Evolutionary conservation across 257 asterid species (phyloP).

Genomic region (Solanum appendiculatum): DNA sequence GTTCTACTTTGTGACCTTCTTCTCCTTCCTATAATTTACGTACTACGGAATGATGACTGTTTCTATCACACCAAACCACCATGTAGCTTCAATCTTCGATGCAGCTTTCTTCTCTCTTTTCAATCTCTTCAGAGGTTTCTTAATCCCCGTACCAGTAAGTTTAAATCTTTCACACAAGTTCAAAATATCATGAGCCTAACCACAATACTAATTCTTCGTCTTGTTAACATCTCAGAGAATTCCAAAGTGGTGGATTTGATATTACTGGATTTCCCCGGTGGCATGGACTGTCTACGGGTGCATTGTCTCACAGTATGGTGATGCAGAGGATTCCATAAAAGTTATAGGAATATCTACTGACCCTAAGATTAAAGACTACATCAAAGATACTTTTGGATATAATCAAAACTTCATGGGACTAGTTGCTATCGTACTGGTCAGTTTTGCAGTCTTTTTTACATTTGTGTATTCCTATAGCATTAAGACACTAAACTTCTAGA

Average conservation of each 20-base stretch:
- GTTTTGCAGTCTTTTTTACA: too few species aligned
- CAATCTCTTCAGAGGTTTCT: conserved; percentile 79
- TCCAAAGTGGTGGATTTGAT: conserved; percentile 87
- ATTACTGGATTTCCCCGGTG: conserved; percentile 78
- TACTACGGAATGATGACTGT: conserved; percentile 97
- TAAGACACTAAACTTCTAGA: conserved; percentile 11
- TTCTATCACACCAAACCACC: conserved; percentile 78
- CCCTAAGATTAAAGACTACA: too few species aligned
- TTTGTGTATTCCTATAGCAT: too few species aligned
- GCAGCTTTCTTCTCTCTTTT: conserved; percentile 74
- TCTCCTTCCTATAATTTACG: conserved; percentile 77
- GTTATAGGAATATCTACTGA: too few species aligned
- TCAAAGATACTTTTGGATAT: too few species aligned
- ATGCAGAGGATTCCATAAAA: too few species aligned
- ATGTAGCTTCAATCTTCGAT: conserved; percentile 74
- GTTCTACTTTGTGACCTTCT: conserved; percentile 70
- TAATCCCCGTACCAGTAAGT: conserved; percentile 81
- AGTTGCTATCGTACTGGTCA: too few species aligned
- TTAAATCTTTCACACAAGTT: neutral
- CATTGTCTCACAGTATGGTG: conserved; percentile 37
- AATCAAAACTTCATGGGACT: too few species aligned
- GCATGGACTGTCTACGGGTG: conserved; percentile 90
- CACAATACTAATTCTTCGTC: neutral
- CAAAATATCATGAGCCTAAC: neutral
- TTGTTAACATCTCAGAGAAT: conserved; percentile 24